Evolutionary conservation across 2,329 filamentous ascomycete species (phyloP).

Genomic region (Immersiporthe knoxdaviesiana): DNA sequence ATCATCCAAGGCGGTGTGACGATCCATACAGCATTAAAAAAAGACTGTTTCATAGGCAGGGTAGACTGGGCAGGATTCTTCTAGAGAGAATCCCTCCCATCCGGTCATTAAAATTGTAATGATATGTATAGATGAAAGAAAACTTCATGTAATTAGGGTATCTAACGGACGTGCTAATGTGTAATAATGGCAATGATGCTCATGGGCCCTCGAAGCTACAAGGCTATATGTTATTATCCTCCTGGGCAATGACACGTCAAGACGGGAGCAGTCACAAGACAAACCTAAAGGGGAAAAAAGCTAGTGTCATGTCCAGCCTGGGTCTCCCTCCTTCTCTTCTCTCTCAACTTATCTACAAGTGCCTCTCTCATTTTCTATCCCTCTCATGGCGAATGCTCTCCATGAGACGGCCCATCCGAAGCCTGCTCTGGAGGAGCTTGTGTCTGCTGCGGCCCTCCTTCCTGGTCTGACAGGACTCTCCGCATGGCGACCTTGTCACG

Average conservation of each 20-base stretch:
- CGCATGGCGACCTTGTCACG: slow-evolving; percentile 53
- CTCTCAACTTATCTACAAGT: neutral
- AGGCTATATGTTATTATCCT: neutral
- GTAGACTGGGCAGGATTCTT: neutral
- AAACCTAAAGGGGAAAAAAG: too few species aligned
- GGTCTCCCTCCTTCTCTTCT: neutral
- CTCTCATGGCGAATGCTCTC: neutral
- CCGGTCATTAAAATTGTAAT: neutral
- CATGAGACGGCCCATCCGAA: neutral
- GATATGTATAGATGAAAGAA: neutral
- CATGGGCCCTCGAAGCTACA: neutral
- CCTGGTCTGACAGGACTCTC: slow-evolving; percentile 50
- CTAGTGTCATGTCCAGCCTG: neutral
- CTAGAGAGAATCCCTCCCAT: neutral
- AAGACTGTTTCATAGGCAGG: neutral
- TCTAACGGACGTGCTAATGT: neutral
- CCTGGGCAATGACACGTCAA: neutral
- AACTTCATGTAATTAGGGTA: neutral
- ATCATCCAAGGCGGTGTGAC: neutral
- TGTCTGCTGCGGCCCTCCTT: neutral
- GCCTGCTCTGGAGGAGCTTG: neutral
- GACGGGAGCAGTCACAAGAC: neutral
- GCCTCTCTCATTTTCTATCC: neutral
- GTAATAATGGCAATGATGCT: neutral
- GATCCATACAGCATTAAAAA: neutral